Percentiles rank a stretch among this genome's conserved stretches.
phyloP scores from a whole-genome alignment of 108 stramenopile genomes.

The Conticribra guillardii region DNA sequence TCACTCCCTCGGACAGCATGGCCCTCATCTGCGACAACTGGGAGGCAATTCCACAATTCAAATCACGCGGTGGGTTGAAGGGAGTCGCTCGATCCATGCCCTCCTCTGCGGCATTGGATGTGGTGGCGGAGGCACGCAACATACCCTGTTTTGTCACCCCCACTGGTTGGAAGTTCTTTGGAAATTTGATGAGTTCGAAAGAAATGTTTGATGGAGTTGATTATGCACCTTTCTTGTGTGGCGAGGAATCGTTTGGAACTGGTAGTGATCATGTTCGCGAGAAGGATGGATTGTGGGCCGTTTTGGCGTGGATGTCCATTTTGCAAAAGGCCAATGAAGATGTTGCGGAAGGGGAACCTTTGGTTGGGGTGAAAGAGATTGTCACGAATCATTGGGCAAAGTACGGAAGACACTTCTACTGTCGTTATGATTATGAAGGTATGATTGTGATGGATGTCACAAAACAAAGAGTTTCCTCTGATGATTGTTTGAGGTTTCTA shows the following conservation, averaged over 20 bases:
- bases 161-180: slow-evolving; percentile 99
- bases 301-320: slow-evolving; percentile 98
- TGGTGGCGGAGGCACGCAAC: slow-evolving; percentile 83
- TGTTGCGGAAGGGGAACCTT: slow-evolving; percentile 45
- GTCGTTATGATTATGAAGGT: slow-evolving; percentile 99
- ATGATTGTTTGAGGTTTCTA: neutral
- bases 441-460: slow-evolving; percentile 41
- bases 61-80: slow-evolving; percentile 87
- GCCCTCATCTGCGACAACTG: slow-evolving; percentile 98
- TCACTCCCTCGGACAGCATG: slow-evolving; percentile 98
- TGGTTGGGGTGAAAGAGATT: slow-evolving; percentile 90
- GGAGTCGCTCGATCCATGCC: slow-evolving; percentile 99
- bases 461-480: too few relatives aligned
- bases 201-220: slow-evolving; percentile 84
- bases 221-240: slow-evolving; percentile 97
- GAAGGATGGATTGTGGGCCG: slow-evolving; percentile 99
- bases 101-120: slow-evolving; percentile 96
- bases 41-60: slow-evolving; percentile 93
- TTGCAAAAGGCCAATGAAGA: slow-evolving; percentile 91
- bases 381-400: slow-evolving; percentile 92
- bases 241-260: slow-evolving; percentile 99
- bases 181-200: slow-evolving; percentile 98
- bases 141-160: slow-evolving; percentile 96
- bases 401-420: slow-evolving; percentile 98
- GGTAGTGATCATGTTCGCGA: slow-evolving; percentile 98